Evolutionary conservation across 225 moss, liverwort and hornwort species (phyloP), one percentile per base, ranked within the genome.

Genomic region (Climacium dendroides): DNA sequence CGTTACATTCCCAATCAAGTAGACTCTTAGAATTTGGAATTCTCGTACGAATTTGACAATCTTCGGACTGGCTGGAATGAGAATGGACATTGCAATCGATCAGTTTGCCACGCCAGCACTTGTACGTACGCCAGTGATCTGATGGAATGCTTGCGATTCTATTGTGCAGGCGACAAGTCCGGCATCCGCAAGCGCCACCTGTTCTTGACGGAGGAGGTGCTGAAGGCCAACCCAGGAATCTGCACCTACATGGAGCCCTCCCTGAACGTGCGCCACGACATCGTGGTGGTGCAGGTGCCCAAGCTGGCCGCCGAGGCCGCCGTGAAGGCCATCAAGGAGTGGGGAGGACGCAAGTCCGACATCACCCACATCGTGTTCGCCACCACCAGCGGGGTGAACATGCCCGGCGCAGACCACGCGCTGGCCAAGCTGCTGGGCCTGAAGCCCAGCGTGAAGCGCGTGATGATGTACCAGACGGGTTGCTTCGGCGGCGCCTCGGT

Each of bases 371-470:
- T 87, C 82, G 87, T 87, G 20, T 87, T 87, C 87, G 87, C 87
- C 82, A 87, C 87, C 74, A 87, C 87, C 43, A 87, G 87, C 82
- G 87, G 87, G 2, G 87, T 87, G 15, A 87, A 87, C 87, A 87
- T 87, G 87, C 87, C 91, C 66, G 91, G 91, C 70, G 93, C 93
- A 3, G 93, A 91, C 81, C 91, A 93, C 83, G 91, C 93, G 55
- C 88, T 93, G 59, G 81, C 91, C 74, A 91, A 86, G 93, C 90
- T 93, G 32, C 83, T 93, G 57, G 93, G 93, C 1, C 87, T 93
- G 4, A 91, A 91, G 87, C 93, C 93, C 19, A 89, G 17, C 53
- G 93, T 91, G 15, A 89, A 80, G 80, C 84, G 91, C 58, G 91
- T 81, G 3, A 81, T 81, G 81, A 81, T 81, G 81, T 81, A 81